These are phyloP conservation scores for Cyclaneusma minus DNA, from an alignment of 2,329 filamentous ascomycete species.

Conservation along the genomic window DNA sequence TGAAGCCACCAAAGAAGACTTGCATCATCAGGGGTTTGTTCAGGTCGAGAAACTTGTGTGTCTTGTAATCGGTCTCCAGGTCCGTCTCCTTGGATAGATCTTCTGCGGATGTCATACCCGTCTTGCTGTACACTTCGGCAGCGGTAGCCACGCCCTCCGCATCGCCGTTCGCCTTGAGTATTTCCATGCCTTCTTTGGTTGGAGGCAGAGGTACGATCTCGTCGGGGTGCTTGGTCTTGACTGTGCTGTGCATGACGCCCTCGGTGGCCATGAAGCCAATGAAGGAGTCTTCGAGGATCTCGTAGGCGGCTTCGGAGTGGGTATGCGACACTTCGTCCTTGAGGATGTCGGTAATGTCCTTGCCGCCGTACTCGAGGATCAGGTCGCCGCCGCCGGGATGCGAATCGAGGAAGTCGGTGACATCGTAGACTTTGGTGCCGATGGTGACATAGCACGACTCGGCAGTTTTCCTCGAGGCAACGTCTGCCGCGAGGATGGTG, in stretches of 20 bases:
- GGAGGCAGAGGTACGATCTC: conserved; percentile 37
- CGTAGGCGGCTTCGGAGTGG: conserved; percentile 89
- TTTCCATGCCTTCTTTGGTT: conserved; percentile 27
- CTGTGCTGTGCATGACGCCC: conserved; percentile 19
- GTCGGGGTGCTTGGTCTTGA: conserved; percentile 19
- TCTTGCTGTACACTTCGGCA: conserved; percentile 43
- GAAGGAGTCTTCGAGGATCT: conserved; percentile 76
- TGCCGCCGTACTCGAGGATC: conserved; percentile 78
- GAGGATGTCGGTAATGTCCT: conserved; percentile 71
- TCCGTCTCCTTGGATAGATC: conserved; percentile 84
- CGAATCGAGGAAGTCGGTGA: conserved; percentile 78
- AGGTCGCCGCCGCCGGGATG: conserved; percentile 85
- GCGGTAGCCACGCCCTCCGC: conserved; percentile 15
- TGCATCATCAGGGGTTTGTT: conserved; percentile 73
- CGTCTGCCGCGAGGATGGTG: conserved; percentile 65
- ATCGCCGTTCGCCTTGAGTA: conserved; percentile 23
- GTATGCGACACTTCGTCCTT: conserved; percentile 68
- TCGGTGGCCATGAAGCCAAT: conserved; percentile 64
- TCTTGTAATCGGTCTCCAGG: conserved; percentile 58
- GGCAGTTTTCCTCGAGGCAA: conserved; percentile 62
- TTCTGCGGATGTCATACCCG: conserved; percentile 79
- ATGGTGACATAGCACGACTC: conserved; percentile 90
- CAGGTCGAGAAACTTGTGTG: conserved; percentile 87
- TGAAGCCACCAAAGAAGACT: conserved; percentile 76
- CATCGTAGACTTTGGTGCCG: conserved; percentile 82